Evolutionary conservation across 1,284 basidiomycete genomes (phyloP).

Genomic region (Ceratobasidium sp.): DNA sequence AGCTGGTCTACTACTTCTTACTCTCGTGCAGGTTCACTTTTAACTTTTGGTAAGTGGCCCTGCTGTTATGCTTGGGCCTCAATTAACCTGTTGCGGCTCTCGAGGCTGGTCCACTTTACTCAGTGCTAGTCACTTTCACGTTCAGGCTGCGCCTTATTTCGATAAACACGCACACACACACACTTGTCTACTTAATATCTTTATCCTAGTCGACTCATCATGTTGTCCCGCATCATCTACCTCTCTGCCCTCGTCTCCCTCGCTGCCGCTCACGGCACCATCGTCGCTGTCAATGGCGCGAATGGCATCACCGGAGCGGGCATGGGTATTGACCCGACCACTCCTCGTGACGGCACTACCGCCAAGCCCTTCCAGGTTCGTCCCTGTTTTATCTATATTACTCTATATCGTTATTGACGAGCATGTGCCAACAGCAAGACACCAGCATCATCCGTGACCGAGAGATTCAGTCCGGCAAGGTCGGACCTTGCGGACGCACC

Average conservation of each 20-base stretch:
- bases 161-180: neutral
- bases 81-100: neutral
- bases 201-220: neutral
- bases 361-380: slow-evolving; percentile 51
- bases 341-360: slow-evolving; percentile 52
- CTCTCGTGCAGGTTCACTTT: slow-evolving; percentile 32
- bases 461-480: slow-evolving; percentile 50
- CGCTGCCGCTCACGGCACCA: slow-evolving; percentile 50
- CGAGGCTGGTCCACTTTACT: slow-evolving; percentile 22
- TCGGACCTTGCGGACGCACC: slow-evolving; percentile 52
- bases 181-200: neutral
- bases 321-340: slow-evolving; percentile 52
- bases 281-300: slow-evolving; percentile 51
- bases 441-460: slow-evolving; percentile 52
- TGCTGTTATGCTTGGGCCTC: neutral
- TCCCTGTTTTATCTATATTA: slow-evolving; percentile 47
- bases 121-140: slow-evolving; percentile 2
- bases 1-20: slow-evolving; percentile 22
- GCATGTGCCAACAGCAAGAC: slow-evolving; percentile 48
- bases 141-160: slow-evolving; percentile 28
- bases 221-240: slow-evolving; percentile 40
- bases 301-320: slow-evolving; percentile 52
- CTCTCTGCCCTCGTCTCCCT: slow-evolving; percentile 35
- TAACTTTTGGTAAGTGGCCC: neutral
- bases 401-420: neutral